Conservation (phyloP, 768 basidiomycete species). For the Phaeotremella fagi region DNA sequence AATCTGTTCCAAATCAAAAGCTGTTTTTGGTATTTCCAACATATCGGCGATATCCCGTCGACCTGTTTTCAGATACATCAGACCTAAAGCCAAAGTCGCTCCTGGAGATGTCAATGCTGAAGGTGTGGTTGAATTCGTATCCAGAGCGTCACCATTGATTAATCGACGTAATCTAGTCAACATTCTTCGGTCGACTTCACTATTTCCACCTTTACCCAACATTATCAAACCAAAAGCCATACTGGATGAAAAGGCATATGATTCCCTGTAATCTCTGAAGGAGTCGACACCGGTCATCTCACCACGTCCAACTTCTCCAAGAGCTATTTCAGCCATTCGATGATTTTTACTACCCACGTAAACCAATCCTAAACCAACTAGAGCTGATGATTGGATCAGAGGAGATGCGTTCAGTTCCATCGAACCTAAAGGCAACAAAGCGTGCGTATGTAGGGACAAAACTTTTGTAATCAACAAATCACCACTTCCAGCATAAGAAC, state of each 20-base stretch:
- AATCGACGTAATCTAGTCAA: slow-evolving; percentile 66
- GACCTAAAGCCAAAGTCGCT: slow-evolving; percentile 78
- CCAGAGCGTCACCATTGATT: slow-evolving; percentile 62
- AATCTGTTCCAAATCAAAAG: slow-evolving; percentile 72
- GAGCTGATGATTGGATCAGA: slow-evolving; percentile 80
- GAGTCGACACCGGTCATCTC: slow-evolving; percentile 76
- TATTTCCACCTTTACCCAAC: slow-evolving; percentile 70
- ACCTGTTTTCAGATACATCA: slow-evolving; percentile 87
- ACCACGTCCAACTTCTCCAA: slow-evolving; percentile 72
- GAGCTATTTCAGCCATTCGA: slow-evolving; percentile 86
- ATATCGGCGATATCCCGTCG: slow-evolving; percentile 81
- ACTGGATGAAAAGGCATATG: slow-evolving; percentile 82
- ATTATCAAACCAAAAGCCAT: slow-evolving; percentile 95
- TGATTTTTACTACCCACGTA: slow-evolving; percentile 83
- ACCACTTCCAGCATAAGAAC: slow-evolving; percentile 77
- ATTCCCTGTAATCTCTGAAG: slow-evolving; percentile 82
- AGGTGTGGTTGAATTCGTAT: slow-evolving; percentile 56
- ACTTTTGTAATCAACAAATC: slow-evolving; percentile 86
- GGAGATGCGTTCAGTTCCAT: slow-evolving; percentile 87
- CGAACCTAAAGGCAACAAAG: slow-evolving; percentile 76
- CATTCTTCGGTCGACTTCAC: slow-evolving; percentile 69
- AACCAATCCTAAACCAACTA: slow-evolving; percentile 80
- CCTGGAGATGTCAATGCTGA: slow-evolving; percentile 86
- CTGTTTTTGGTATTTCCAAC: slow-evolving; percentile 73
- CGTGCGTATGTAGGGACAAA: slow-evolving; percentile 86